Evolutionary conservation across 129 eudicot species (phyloP), one percentile per base, ranked within the genome.

Genomic region (Escallonia herrerae): DNA sequence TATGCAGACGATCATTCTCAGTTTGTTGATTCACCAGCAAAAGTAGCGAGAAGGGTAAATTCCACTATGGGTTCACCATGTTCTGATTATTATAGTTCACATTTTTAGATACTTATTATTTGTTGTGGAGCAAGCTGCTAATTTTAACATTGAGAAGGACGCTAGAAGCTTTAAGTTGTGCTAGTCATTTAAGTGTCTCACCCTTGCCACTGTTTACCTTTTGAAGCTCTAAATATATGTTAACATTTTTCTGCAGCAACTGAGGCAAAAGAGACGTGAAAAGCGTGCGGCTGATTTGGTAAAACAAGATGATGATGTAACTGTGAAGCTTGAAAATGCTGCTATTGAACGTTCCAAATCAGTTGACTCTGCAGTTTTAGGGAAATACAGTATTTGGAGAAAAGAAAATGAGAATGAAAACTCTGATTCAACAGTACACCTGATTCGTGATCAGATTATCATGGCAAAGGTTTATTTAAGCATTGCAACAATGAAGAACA

Each of bases 401-500:
- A 89, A 76, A 72, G 96, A 94, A 66, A 84, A 71, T 42, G 99
- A 94, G 61, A 94, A 86, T 65, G 99, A 94, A 64, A 94, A 94
- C 64, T 22, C 86, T 55, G 99, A 94, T 77, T 75, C 95, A 22
- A 94, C 85, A 13, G 84, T 94, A 14, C 84, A 86, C 56, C 71
- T 94, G 86, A 79, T 94, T 67, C 93, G 95, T 8, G 99, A 94
- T 71, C 99, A 94, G 76, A 82, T 94, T 58, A 94, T 94, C 11
- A 94, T 94, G 99, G 99, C 96, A 39, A 94, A 84, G 88, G 99
- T 94, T 39, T 94, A 88, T 74, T 43, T 79, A 61, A 89, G 99
- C 74, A 83, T 94, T 54, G 96, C 99, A 51, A 82, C 63, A 40
- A 86, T 94, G 96, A 94, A 86, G 70, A 89, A 86, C 46, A 89